Conservation (phyloP, 306 rosid genomes). For the Lagenaria siceraria region DNA sequence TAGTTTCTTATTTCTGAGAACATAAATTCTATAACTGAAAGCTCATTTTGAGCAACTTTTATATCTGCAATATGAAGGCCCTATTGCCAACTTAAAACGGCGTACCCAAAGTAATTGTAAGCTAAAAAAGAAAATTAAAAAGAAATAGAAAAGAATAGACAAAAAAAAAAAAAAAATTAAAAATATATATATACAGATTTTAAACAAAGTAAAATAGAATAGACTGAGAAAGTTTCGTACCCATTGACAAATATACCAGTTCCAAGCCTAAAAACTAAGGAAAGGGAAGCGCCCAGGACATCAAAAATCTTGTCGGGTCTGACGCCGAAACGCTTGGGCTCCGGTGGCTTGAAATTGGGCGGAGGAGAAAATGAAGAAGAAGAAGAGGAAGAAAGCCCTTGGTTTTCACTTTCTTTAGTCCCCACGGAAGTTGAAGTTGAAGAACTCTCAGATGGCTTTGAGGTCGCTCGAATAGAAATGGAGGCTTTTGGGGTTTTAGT, state of each 20-base stretch:
- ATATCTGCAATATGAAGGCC: not conserved
- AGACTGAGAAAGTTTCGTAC: conserved; percentile 20
- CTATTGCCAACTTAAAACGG: not conserved
- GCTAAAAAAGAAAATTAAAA: not conserved
- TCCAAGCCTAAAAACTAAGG: conserved; percentile 60
- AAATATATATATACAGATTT: too few relatives aligned
- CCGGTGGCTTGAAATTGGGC: conserved; percentile 74
- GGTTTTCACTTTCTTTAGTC: conserved; percentile 17
- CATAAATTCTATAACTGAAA: not conserved
- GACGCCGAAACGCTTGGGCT: conserved; percentile 65
- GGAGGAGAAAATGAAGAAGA: conserved; percentile 48
- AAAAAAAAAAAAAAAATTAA: not conserved
- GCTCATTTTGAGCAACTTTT: not conserved
- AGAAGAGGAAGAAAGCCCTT: conserved; percentile 14
- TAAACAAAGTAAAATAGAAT: not conserved
- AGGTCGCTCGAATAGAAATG: conserved; percentile 40
- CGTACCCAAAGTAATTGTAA: not conserved
- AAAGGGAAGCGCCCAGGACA: conserved; percentile 47
- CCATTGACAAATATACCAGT: conserved; percentile 78
- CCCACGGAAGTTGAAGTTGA: conserved; percentile 26
- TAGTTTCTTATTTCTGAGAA: not conserved
- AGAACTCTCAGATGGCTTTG: conserved; percentile 32
- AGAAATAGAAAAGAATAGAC: not conserved
- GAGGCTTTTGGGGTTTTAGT: conserved; percentile 13
- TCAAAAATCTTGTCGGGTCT: conserved; percentile 51